Evolutionary conservation across 257 asterid genomes (phyloP).

Genomic region (Anisodus tanguticus): DNA sequence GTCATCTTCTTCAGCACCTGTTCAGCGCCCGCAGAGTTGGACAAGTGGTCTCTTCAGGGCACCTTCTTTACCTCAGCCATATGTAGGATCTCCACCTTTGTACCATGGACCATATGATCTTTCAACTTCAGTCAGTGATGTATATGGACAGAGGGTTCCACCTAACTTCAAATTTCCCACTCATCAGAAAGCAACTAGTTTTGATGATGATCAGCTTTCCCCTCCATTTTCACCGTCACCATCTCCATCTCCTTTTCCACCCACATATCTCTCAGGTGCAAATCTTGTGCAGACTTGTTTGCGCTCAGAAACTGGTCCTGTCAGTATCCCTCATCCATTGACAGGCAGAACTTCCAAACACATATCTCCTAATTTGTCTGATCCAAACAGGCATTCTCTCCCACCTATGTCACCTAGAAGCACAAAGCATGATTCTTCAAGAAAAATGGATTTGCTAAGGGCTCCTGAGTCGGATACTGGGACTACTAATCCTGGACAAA

Average conservation of each 20-base stretch:
- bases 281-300: conserved; percentile 49
- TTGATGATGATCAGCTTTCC: conserved; percentile 71
- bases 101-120: conserved; percentile 60
- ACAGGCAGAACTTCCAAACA: conserved; percentile 69
- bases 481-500: conserved; percentile 58
- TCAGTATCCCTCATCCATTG: conserved; percentile 88
- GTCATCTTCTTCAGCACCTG: conserved; percentile 54
- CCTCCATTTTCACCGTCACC: conserved; percentile 93
- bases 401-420: conserved; percentile 85
- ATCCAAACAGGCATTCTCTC: conserved; percentile 79
- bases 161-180: conserved; percentile 48
- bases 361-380: conserved; percentile 85
- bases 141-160: conserved; percentile 48
- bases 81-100: conserved; percentile 73
- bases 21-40: conserved; percentile 92
- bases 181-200: conserved; percentile 46
- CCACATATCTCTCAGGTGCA: conserved; percentile 53
- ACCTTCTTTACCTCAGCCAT: conserved; percentile 51
- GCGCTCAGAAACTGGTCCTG: conserved; percentile 76
- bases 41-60: conserved; percentile 81
- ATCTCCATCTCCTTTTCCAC: conserved; percentile 61
- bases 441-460: conserved; percentile 67
- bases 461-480: conserved; percentile 62
- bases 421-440: conserved; percentile 63
- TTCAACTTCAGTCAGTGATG: conserved; percentile 62